phyloP scores from a whole-genome alignment of 192 early-diverging fungal genomes.

The Jimgerdemannia flammicorona region DNA sequence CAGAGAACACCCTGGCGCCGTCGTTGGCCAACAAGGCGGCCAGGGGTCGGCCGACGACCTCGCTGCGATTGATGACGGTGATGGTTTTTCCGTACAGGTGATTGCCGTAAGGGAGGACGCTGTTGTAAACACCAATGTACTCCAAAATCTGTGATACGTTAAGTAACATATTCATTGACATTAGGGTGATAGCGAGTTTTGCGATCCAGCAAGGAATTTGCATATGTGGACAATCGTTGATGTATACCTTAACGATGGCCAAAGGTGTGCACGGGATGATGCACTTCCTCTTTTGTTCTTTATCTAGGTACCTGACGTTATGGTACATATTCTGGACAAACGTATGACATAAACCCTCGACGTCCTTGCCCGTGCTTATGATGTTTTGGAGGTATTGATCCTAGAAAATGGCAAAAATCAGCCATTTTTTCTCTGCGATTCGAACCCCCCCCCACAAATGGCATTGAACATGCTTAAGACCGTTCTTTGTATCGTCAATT shows the following conservation, averaged over 20 bases:
- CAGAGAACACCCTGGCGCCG: slow-evolving; percentile 94
- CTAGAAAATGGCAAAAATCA: slow-evolving; percentile 21
- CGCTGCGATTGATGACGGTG: slow-evolving; percentile 92
- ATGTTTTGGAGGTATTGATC: slow-evolving; percentile 94
- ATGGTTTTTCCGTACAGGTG: slow-evolving; percentile 91
- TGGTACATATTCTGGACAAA: slow-evolving; percentile 97
- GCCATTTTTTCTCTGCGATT: no score
- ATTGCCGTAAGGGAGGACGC: slow-evolving; percentile 86
- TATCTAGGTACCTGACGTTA: slow-evolving; percentile 90
- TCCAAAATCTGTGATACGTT: slow-evolving; percentile 67
- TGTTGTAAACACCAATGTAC: slow-evolving; percentile 92
- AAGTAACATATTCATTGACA: neutral
- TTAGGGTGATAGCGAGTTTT: neutral
- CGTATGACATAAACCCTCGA: slow-evolving; percentile 93
- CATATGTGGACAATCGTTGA: neutral
- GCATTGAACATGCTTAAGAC: no score
- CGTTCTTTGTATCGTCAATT: no score
- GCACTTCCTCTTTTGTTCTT: slow-evolving; percentile 80
- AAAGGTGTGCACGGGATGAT: slow-evolving; percentile 99
- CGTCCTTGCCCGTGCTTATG: slow-evolving; percentile 87
- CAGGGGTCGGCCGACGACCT: slow-evolving; percentile 96
- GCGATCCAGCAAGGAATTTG: neutral
- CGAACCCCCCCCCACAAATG: no score
- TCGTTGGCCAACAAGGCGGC: slow-evolving; percentile 98
- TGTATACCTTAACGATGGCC: slow-evolving; percentile 84